These are phyloP conservation scores for Chaetomiaceae sp. DNA, from an alignment of 2,329 filamentous ascomycete genomes.

Conservation along the genomic window DNA sequence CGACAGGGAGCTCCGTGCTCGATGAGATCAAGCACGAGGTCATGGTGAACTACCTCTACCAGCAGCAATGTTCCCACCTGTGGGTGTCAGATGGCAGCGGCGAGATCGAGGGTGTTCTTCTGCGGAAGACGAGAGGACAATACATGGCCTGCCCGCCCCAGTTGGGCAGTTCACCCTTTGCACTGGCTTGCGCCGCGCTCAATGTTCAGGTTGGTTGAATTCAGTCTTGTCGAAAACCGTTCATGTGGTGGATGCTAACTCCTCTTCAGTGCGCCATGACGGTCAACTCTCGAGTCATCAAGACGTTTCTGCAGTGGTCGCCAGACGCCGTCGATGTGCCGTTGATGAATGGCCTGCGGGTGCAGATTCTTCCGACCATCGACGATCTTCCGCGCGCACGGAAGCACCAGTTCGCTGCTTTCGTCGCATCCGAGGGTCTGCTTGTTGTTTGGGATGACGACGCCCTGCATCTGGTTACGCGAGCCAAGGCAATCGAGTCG, in stretches of 20 bases:
- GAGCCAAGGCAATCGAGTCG: conserved; percentile 68
- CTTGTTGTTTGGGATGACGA: conserved; percentile 82
- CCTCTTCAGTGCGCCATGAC: conserved; percentile 66
- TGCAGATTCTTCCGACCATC: conserved; percentile 70
- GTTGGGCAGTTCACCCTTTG: conserved; percentile 59
- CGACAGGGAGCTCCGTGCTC: conserved; percentile 50
- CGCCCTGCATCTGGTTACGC: conserved; percentile 62
- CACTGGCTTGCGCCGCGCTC: conserved; percentile 60
- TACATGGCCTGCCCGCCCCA: conserved; percentile 71
- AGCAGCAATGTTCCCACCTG: conserved; percentile 69
- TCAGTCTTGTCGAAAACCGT: no score
- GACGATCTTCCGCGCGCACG: conserved; percentile 66
- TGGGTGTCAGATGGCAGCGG: conserved; percentile 70
- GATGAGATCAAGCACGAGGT: conserved; percentile 77
- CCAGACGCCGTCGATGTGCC: conserved; percentile 71
- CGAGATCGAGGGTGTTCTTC: conserved; percentile 65
- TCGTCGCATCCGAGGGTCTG: conserved; percentile 65
- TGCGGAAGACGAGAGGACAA: conserved; percentile 62
- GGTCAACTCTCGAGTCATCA: conserved; percentile 74
- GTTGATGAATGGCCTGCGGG: conserved; percentile 68
- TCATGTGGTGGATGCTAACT: background rate
- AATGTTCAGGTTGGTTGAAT: conserved; percentile 62
- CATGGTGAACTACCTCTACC: conserved; percentile 79
- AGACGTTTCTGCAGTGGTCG: conserved; percentile 69
- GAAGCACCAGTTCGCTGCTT: conserved; percentile 77